Base-by-base conservation (phyloP, 164 flowering plant species). In the Vitis riparia region DNA sequence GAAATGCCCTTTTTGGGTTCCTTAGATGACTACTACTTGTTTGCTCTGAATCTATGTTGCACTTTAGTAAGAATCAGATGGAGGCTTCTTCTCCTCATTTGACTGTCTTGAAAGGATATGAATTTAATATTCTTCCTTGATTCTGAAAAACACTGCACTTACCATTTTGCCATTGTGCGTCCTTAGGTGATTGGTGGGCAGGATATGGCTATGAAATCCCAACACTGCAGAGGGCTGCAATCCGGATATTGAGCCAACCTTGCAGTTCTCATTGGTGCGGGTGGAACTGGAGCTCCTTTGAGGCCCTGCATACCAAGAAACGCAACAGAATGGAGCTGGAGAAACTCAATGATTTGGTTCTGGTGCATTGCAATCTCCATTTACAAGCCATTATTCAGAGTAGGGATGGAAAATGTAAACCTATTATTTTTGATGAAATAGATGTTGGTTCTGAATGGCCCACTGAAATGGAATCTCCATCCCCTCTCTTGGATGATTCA, bases 131-230 rank as follows among this genome's bases (percentile, higher is more conserved):
- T 57, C 29, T 37, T 23, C n/a, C 19, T 59, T 32, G 63, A 57
- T 57, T 68, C 14, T 47, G 63, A 58, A 57, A 16, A 9, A 37
- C 27, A 23, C 27, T 23, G 27, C 27, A 23, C 27, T 23, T 23
- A 37, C 44, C 44, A 37, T 37, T 71, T 52, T 49, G 61, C 10
- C 27, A 32, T 47, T 29, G 5, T 67, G 58, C 58, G 57, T 71
- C 19, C 56, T 58, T 68, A 90, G 96, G 89, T 78, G 92, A 88
- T 70, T 90, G 93, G 96, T 88, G 93, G 95, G 84, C 89, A n/a
- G 85, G 74, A 32, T 90, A 88, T 75, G 96, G 92, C 48, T 86
- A 87, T 70, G 92, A 89, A 78, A 81, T 86, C 59, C 91, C 89
- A 44, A 83, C 85, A 32, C 67, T 87, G 71, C 91, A 87, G 71